These are phyloP conservation scores for Microbotryum violaceum DNA, from an alignment of 1,284 basidiomycete species.

Conservation along the genomic window DNA sequence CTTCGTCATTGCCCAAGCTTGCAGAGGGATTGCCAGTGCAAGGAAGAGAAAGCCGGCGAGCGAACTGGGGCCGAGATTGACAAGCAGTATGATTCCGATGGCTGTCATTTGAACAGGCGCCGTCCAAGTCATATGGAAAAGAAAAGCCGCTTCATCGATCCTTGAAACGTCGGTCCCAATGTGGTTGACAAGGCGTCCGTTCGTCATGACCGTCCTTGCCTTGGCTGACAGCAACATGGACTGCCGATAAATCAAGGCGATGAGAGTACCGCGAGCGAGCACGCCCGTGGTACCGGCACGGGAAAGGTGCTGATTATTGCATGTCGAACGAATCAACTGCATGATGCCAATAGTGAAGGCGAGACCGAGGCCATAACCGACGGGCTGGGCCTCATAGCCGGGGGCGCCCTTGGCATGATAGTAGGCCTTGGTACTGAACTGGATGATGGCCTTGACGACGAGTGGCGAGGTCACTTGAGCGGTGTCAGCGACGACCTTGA, in stretches of 20 bases:
- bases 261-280: slow-evolving; percentile 73
- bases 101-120: slow-evolving; percentile 50
- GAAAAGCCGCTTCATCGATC: slow-evolving; percentile 51
- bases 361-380: slow-evolving; percentile 67
- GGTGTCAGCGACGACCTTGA: slow-evolving; percentile 56
- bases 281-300: slow-evolving; percentile 66
- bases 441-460: slow-evolving; percentile 71
- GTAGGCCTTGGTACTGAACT: slow-evolving; percentile 63
- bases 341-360: slow-evolving; percentile 52
- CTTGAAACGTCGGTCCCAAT: slow-evolving; percentile 87
- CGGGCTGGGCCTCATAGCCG: slow-evolving; percentile 50
- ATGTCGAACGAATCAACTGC: slow-evolving; percentile 63
- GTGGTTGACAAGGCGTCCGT: slow-evolving; percentile 82
- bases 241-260: slow-evolving; percentile 76
- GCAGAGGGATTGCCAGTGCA: slow-evolving; percentile 47
- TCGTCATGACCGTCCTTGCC: slow-evolving; percentile 71
- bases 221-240: slow-evolving; percentile 71
- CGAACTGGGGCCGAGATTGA: slow-evolving; percentile 69
- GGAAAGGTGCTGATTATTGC: slow-evolving; percentile 46
- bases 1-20: slow-evolving; percentile 63
- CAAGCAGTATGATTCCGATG: slow-evolving; percentile 59
- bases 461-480: slow-evolving; percentile 66
- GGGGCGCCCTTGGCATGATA: slow-evolving; percentile 46
- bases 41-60: slow-evolving; percentile 64
- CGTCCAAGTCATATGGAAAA: slow-evolving; percentile 8